A percentile compares a stretch with the other conserved stretches of the same genome.
phyloP scores from a whole-genome alignment of 768 basidiomycete species.

The Cystobasidium onofrii region DNA sequence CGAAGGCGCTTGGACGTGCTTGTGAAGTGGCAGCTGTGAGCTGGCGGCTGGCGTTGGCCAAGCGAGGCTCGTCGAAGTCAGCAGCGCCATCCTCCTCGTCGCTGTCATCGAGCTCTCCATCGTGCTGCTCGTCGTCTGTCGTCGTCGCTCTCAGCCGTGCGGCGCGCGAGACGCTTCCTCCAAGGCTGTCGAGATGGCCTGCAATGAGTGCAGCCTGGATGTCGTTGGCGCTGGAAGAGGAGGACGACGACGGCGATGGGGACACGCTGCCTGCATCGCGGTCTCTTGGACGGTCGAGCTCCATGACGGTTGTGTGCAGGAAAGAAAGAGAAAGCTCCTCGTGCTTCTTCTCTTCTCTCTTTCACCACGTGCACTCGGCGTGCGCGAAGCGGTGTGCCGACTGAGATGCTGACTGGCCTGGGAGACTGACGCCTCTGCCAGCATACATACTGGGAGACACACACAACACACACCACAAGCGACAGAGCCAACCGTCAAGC shows the following conservation, averaged over 20 bases:
- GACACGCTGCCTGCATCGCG: not conserved
- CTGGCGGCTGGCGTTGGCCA: not conserved
- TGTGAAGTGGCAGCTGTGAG: not conserved
- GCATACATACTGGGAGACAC: no score
- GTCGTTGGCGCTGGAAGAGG: not conserved
- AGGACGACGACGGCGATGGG: no score
- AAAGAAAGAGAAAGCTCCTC: not conserved
- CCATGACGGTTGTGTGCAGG: not conserved
- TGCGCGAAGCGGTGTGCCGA: not conserved
- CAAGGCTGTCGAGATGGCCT: not conserved
- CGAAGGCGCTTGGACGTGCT: constrained; percentile 41
- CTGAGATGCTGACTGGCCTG: no score
- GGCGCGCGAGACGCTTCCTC: not conserved
- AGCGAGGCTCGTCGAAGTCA: not conserved
- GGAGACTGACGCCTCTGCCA: no score
- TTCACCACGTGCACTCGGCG: not conserved
- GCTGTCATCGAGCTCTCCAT: not conserved
- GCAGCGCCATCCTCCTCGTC: not conserved
- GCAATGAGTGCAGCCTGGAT: not conserved
- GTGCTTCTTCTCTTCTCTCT: not conserved
- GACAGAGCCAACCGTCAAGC: no score
- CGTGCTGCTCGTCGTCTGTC: constrained; percentile 16
- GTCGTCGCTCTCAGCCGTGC: constrained; percentile 13
- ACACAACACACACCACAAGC: no score
- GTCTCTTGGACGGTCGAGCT: not conserved